These are phyloP conservation scores for Isabelozyma gotoi DNA, from an alignment of 805 yeast species.

Conservation along the genomic window DNA sequence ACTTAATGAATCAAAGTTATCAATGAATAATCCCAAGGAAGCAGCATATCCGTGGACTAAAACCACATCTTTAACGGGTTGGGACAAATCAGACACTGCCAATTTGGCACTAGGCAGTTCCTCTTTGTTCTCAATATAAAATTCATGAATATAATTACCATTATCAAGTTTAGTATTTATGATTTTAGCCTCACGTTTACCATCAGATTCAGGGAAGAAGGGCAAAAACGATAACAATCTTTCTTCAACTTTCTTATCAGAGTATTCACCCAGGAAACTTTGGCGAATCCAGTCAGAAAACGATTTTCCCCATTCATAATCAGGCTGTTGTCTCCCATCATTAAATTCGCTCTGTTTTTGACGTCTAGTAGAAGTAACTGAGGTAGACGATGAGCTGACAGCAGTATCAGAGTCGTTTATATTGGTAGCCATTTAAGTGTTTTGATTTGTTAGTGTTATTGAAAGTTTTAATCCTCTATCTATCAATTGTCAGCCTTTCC, in stretches of 20 bases:
- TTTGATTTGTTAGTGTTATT: too few relatives aligned
- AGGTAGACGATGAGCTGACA: slow-evolving; percentile 4
- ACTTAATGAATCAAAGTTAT: slow-evolving; percentile 56
- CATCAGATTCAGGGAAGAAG: slow-evolving; percentile 55
- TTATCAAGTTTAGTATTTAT: slow-evolving; percentile 56
- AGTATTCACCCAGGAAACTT: slow-evolving; percentile 10
- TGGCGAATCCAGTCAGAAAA: slow-evolving; percentile 33
- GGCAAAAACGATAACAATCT: slow-evolving; percentile 57
- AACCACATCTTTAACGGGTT: slow-evolving; percentile 52
- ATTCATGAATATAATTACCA: slow-evolving; percentile 72
- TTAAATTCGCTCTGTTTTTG: slow-evolving; percentile 13
- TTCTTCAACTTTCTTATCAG: slow-evolving; percentile 30
- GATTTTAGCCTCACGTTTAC: slow-evolving; percentile 44
- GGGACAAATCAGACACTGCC: not conserved
- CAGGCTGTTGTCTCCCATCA: slow-evolving; percentile 16
- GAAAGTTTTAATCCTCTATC: too few relatives aligned
- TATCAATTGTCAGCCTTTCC: not conserved
- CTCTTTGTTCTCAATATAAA: slow-evolving; percentile 53
- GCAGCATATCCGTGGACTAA: slow-evolving; percentile 94
- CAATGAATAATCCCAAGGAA: slow-evolving; percentile 76
- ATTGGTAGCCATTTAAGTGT: too few relatives aligned
- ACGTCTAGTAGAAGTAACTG: slow-evolving; percentile 2
- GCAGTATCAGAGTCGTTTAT: not conserved
- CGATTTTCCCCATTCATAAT: slow-evolving; percentile 15
- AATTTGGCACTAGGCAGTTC: slow-evolving; percentile 22